Evolutionary conservation across 2,329 filamentous ascomycete species (phyloP), one percentile per base, ranked within the genome.

Genomic region (Fusarium devonianum): DNA sequence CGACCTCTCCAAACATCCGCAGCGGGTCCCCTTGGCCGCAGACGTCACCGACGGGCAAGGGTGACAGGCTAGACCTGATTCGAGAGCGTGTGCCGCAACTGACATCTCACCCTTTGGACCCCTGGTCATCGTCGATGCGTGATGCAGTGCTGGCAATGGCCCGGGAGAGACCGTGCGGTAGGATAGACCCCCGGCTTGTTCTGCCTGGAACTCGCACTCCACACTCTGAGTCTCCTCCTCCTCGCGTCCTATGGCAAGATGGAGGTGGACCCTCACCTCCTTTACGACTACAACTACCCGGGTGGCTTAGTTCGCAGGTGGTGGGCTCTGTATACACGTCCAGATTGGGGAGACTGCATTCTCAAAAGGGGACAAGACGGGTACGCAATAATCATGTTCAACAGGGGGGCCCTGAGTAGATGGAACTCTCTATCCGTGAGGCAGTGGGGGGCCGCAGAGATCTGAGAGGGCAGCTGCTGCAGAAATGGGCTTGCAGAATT

Each of bases 271-370:
- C 18, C 18, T 29, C 9, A 29, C 32, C 14, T 19, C 13, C 37
- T 30, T 11, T 39, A 12, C 12, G 23, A 25, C 7, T 25, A n/a
- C n/a, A n/a, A 19, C 25, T 48, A 32, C 36, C 53, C 25, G 29
- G 37, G 47, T 44, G 34, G 16, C 37, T 41, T 43, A 33, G 41
- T 57, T 53, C 33, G 40, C 37, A 53, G 43, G 35, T 32, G 23
- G 25, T n/a, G 33, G 18, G 28, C 29, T 35, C 22, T 19, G 13
- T 16, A 22, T 26, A 28, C 19, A 39, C 23, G 29, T 26, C 17
- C 16, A 11, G 10, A 36, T 37, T 23, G 16, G 19, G 43, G 28
- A 23, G 30, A 28, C 16, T 18, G 21, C 36, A 48, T 33, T 12
- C 28, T 26, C 11, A n/a, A 36, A 22, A 17, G 44, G 22, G 18